Conservation (phyloP, 2,329 filamentous ascomycete genomes). For the Colletotrichum somersetense region DNA sequence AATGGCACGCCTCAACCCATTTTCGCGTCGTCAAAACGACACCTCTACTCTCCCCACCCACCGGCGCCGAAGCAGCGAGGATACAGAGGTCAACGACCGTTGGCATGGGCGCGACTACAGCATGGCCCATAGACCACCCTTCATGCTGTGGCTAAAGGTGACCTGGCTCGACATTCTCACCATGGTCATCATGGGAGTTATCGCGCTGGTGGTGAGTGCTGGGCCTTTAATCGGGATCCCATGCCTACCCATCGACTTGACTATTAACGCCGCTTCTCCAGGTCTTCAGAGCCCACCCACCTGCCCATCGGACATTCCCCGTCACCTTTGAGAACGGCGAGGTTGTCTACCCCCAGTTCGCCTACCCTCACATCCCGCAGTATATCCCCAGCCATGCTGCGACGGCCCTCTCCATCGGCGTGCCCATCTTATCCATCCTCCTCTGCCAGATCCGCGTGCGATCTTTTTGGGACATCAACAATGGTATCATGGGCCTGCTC, state of each 20-base stretch:
- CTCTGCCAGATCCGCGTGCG: conserved; percentile 75
- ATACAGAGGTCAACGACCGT: conserved; percentile 24
- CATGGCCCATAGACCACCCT: conserved; percentile 67
- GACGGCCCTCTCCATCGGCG: conserved; percentile 72
- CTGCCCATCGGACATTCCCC: conserved; percentile 76
- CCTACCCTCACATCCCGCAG: conserved; percentile 77
- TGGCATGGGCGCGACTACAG: conserved; percentile 46
- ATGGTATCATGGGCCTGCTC: conserved; percentile 75
- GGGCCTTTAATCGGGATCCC: background rate
- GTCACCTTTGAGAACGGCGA: conserved; percentile 75
- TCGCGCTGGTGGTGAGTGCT: conserved; percentile 73
- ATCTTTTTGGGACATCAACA: conserved; percentile 79
- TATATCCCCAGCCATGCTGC: conserved; percentile 79
- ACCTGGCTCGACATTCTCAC: conserved; percentile 78
- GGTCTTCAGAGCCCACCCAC: conserved; percentile 74
- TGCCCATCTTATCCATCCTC: conserved; percentile 75
- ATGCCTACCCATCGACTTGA: conserved; percentile 45
- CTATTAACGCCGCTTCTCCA: conserved; percentile 47
- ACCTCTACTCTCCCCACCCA: conserved; percentile 8
- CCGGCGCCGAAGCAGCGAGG: conserved; percentile 25
- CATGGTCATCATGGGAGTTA: conserved; percentile 73
- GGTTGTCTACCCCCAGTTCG: conserved; percentile 77
- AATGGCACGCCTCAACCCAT: conserved; percentile 29
- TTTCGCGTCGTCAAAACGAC: conserved; percentile 16
- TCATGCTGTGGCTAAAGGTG: conserved; percentile 77